These are phyloP conservation scores for Huntiella savannae DNA, from an alignment of 2,329 filamentous ascomycete genomes.

Conservation along the genomic window DNA sequence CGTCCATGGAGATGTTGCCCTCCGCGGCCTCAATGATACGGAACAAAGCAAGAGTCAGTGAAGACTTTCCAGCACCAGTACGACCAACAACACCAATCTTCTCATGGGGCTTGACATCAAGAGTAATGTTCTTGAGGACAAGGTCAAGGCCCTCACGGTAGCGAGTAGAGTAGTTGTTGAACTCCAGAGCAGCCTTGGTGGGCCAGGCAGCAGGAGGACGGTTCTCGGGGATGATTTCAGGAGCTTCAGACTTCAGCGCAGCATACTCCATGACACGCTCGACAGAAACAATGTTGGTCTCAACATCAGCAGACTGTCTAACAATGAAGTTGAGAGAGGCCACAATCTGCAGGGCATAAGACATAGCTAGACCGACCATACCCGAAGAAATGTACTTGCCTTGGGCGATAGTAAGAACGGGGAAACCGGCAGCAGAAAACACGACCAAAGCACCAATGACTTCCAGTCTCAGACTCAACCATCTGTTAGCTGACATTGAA, in stretches of 20 bases:
- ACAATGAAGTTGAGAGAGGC: constrained; percentile 98
- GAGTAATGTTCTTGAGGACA: constrained; percentile 78
- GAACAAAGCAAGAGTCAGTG: constrained; percentile 80
- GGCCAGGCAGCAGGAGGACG: constrained; percentile 85
- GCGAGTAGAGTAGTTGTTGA: constrained; percentile 84
- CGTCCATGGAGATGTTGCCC: constrained; percentile 77
- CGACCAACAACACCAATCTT: constrained; percentile 96
- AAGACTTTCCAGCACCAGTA: constrained; percentile 91
- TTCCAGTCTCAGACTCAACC: constrained; percentile 86
- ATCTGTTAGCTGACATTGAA: constrained; percentile 82
- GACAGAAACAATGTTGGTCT: constrained; percentile 98
- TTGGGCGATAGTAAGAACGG: constrained; percentile 60
- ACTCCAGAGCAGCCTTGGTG: constrained; percentile 67
- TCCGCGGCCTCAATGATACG: constrained; percentile 77
- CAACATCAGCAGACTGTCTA: constrained; percentile 95
- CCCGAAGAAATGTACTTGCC: constrained; percentile 48
- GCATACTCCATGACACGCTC: constrained; percentile 96
- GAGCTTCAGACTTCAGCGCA: constrained; percentile 74
- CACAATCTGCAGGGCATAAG: constrained; percentile 91
- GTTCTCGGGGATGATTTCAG: constrained; percentile 77
- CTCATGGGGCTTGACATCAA: constrained; percentile 88
- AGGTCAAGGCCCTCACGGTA: constrained; percentile 81
- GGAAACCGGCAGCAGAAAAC: constrained; percentile 61
- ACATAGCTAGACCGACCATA: constrained; percentile 83
- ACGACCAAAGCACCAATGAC: constrained; percentile 94